phyloP scores from a whole-genome alignment of 2,329 filamentous ascomycete species.

The Fusarium burgessii region DNA sequence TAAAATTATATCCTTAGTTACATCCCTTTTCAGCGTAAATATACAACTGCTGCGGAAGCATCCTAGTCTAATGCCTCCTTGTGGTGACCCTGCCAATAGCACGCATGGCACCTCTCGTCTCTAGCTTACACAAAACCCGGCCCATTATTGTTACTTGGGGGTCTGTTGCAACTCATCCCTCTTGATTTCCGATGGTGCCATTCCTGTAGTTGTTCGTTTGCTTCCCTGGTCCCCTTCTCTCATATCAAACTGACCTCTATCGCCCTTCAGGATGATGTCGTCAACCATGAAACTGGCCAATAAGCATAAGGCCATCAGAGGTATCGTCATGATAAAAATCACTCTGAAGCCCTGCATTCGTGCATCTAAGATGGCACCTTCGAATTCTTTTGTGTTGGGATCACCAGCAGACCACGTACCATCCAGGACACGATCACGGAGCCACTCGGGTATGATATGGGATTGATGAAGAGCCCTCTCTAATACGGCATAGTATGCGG shows the following conservation, averaged over 20 bases:
- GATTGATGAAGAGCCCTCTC: accelerated
- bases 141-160: not conserved
- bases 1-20: too few species aligned
- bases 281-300: not conserved
- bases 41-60: too few species aligned
- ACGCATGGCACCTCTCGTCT: too few species aligned
- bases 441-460: accelerated
- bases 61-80: too few species aligned
- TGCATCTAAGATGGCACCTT: not conserved
- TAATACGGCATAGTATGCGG: not conserved
- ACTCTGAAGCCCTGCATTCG: conserved; percentile 2
- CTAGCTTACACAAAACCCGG: too few species aligned
- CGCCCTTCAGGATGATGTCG: not conserved
- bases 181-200: accelerated
- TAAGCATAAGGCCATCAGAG: not conserved
- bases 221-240: not conserved
- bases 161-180: accelerated
- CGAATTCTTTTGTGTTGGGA: not conserved
- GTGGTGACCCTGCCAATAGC: too few species aligned
- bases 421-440: not conserved
- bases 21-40: too few species aligned
- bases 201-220: too few species aligned
- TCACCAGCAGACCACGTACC: not conserved
- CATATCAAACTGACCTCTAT: accelerated
- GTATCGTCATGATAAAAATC: not conserved